These are phyloP conservation scores for Nothophaeocryptopus gaeumannii DNA, from an alignment of 2,329 filamentous ascomycete genomes.

Conservation along the genomic window DNA sequence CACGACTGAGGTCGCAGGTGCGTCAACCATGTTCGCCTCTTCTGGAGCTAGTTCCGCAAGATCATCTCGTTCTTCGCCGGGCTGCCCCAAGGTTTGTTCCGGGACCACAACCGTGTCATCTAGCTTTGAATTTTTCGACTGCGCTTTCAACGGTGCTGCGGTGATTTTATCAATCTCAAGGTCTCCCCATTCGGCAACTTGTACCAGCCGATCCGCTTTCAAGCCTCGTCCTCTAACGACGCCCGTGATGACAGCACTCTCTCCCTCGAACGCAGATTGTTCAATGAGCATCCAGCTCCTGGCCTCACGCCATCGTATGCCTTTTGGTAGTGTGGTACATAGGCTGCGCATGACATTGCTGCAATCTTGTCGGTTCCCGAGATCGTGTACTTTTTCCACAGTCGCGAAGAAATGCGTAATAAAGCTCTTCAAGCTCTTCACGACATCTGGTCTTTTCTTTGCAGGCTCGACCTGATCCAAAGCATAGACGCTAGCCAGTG, in stretches of 20 bases:
- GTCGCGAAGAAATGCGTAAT: conserved; percentile 93
- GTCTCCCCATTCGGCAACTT: conserved; percentile 89
- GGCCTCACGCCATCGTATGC: conserved; percentile 91
- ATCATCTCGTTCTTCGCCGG: conserved; percentile 78
- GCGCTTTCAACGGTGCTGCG: conserved; percentile 64
- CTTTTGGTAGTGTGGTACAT: conserved; percentile 89
- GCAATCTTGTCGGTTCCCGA: conserved; percentile 86
- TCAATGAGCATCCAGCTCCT: conserved; percentile 94
- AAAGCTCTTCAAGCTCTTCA: conserved; percentile 83
- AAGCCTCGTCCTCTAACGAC: conserved; percentile 80
- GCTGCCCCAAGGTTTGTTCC: conserved; percentile 63
- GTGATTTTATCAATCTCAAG: conserved; percentile 90
- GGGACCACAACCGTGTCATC: conserved; percentile 65
- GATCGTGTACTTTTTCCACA: conserved; percentile 83
- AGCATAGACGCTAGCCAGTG: conserved; percentile 73
- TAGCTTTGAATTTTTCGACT: conserved; percentile 53
- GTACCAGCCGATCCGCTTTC: conserved; percentile 85
- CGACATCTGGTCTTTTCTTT: conserved; percentile 73
- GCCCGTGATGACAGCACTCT: conserved; percentile 64
- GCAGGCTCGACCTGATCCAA: conserved; percentile 74
- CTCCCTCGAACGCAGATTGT: conserved; percentile 65
- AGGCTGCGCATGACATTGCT: conserved; percentile 86
- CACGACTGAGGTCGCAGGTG: conserved; percentile 52
- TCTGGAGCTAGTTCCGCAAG: conserved; percentile 82
- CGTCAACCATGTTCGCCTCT: conserved; percentile 72